Conservation (phyloP, 176 grass and related monocot species). For the Zea luxurians region DNA sequence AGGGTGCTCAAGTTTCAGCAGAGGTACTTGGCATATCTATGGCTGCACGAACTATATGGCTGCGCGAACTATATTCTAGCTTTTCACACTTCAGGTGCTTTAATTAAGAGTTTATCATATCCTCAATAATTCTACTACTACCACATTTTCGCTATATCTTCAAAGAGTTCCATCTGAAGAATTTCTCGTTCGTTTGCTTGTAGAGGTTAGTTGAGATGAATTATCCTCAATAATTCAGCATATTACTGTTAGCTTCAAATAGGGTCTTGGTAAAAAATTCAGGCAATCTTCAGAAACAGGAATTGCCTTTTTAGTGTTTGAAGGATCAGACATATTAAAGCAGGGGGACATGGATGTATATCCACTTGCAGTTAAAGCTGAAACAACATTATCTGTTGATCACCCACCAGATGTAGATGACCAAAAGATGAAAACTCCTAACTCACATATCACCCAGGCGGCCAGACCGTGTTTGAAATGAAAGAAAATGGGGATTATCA, state of each 20-base stretch:
- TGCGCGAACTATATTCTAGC: too few relatives aligned
- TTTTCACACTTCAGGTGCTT: too few relatives aligned
- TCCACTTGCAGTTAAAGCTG: constrained; percentile 93
- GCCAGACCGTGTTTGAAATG: constrained; percentile 71
- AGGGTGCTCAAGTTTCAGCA: too few relatives aligned
- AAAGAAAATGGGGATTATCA: constrained; percentile 75
- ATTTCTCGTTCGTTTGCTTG: too few relatives aligned
- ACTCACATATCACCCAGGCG: constrained; percentile 91
- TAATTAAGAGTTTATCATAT: too few relatives aligned
- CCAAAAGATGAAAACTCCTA: constrained; percentile 51
- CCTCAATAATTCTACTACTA: too few relatives aligned
- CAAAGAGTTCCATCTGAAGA: too few relatives aligned
- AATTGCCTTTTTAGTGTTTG: constrained; percentile 74
- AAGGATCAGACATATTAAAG: constrained; percentile 68
- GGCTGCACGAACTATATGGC: too few relatives aligned
- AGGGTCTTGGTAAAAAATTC: constrained; percentile 95
- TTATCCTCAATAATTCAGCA: constrained; percentile 45
- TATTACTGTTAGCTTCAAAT: constrained; percentile 73
- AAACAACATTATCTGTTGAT: constrained; percentile 57
- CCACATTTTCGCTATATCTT: too few relatives aligned
- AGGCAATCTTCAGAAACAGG: constrained; percentile 87
- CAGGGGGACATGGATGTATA: constrained; percentile 64
- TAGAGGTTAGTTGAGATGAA: too few relatives aligned
- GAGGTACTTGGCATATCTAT: too few relatives aligned
- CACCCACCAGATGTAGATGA: constrained; percentile 50